Base-by-base conservation (phyloP, 129 eudicot species). In the Lactuca saligna region DNA sequence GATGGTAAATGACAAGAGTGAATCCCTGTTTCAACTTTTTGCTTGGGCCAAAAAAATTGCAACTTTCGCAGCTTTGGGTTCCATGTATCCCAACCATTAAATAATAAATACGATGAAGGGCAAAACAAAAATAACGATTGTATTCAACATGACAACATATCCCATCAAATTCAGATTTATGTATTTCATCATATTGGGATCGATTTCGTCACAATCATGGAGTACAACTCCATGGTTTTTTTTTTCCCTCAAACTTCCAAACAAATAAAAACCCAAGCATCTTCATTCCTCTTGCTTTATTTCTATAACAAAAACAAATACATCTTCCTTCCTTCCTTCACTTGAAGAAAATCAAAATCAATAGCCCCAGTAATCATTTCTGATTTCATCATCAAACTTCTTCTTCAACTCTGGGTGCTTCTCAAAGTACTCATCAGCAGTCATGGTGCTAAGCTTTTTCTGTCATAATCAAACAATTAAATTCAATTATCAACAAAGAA, bases 341-440 rank as follows among this genome's bases (percentile, higher is more conserved):
- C 65, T 12, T 49, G 50, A 32, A 29, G 69, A 68, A 55, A 35
- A 35, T 35, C 38, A 35, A 50, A 49, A 78, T 84, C 82, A 92
- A 49, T 88, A 92, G 4, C 96, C 98, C 98, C 98, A 92, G 68
- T 92, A 86, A 74, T 92, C 98, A 3, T 92, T 84, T 74, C 98
- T 83, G 79, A 92, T 92, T 79, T 92, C 98, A 37, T 92, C 91
- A 71, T 92, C 98, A 17, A 92, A 92, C 75, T 88, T 92, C 96
- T 92, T 74, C 83, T 78, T 92, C 64, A 92, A 77, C 74, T 92
- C 98, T 57, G 98, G 98, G 75, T 88, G 95, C 89, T 91, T 91
- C 62, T 53, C 98, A 31, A 88, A 88, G 87, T 91, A 92, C 78
- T 92, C 98, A 74, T 92, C 98, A 3, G 98, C 96, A n/a, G 98